A percentile compares a stretch with the other conserved stretches of the same genome.
These are phyloP conservation scores for Bromus sterilis DNA, from an alignment of 176 grass and related monocot genomes.

Conservation along the genomic window DNA sequence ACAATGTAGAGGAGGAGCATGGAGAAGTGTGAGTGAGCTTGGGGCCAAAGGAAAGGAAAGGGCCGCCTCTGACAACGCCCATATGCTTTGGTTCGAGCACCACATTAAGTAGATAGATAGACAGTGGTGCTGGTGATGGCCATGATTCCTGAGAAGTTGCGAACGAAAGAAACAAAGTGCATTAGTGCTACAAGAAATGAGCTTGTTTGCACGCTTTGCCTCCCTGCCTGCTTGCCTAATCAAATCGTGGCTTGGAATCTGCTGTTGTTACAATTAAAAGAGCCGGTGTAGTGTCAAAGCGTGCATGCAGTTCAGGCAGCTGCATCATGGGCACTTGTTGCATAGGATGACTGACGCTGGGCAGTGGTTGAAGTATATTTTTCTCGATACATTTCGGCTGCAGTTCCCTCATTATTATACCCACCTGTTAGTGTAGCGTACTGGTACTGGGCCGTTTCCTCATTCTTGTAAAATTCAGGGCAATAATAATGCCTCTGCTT, in stretches of 20 bases:
- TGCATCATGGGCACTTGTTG: conserved; percentile 8
- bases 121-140: conserved; percentile 10
- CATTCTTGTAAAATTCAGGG: conserved; percentile 20
- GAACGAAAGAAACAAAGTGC: conserved; percentile 32
- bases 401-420: neutral
- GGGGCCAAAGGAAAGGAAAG: conserved; percentile 39
- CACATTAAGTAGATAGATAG: conserved; percentile 31
- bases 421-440: neutral
- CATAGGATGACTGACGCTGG: neutral
- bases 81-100: conserved; percentile 52
- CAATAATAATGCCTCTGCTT: conserved; percentile 18
- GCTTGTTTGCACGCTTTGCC: conserved; percentile 7
- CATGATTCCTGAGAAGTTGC: conserved; percentile 41
- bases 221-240: conserved; percentile 1
- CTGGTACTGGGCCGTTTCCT: neutral
- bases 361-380: neutral
- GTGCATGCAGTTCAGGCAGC: conserved; percentile 8
- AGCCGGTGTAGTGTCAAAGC: conserved; percentile 12
- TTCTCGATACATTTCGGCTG: neutral
- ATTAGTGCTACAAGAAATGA: conserved; percentile 7
- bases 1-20: neutral
- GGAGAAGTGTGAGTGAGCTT: conserved; percentile 64
- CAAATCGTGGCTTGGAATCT: conserved; percentile 8
- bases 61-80: conserved; percentile 24
- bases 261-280: neutral